Evolutionary conservation across 108 stramenopile genomes (phyloP), one percentile per base, ranked within the genome.

Genomic region (Nannochloropsis salina): DNA sequence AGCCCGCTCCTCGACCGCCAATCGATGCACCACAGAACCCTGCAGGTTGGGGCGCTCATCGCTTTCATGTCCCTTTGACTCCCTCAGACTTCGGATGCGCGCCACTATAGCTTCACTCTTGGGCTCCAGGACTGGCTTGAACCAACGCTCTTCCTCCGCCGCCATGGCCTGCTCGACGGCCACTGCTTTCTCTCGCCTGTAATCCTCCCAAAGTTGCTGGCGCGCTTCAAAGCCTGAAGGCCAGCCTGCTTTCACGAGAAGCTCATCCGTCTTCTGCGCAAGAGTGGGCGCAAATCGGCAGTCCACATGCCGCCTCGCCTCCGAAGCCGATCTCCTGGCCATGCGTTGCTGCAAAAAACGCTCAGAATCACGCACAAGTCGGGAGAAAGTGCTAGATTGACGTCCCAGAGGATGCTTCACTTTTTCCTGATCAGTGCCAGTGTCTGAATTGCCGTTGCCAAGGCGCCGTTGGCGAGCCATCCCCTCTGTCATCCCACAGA

Each of bases 221-320:
- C 61, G 61, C 61, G 61, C 15, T n/a, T 74, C 61, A 74, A 74
- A 74, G n/a, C n/a, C 61, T n/a, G n/a, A n/a, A n/a, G 61, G 61
- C n/a, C 15, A 74, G 61, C 61, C 61, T 6, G 61, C 61, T 15
- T 74, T 15, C 61, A n/a, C 61, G n/a, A 74, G 15, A 15, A 74
- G 61, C 2, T 74, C 8, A n/a, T 74, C 61, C 20, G 61, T 74
- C 3, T 74, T 74, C 61, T 74, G 20, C 15, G 20, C 15, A 4
- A 74, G 61, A n/a, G 20, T 15, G 4, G 61, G 61, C 20, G 61
- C 15, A 74, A 74, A 74, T n/a, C 8, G 61, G n/a, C 61, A 74
- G 15, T 74, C 61, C 61, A n/a, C 61, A 15, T n/a, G n/a, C n/a
- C 2, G 61, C 61, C n/a, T n/a, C 61, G 15, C 20, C 61, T 74